Evolutionary conservation across 2,329 filamentous ascomycete species (phyloP).

Genomic region (Torrubiella hemipterigena): DNA sequence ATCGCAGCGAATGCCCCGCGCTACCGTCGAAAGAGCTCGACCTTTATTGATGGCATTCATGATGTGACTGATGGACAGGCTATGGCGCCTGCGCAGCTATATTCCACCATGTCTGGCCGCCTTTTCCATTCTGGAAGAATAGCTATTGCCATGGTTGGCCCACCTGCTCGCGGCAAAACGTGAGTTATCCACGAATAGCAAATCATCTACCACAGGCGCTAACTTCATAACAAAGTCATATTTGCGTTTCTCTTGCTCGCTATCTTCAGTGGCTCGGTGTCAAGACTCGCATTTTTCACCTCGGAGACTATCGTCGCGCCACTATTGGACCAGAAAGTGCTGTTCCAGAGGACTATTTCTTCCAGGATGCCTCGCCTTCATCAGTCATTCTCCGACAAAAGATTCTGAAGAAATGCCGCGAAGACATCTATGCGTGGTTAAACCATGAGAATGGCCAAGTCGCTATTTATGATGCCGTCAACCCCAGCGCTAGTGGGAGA

Average conservation of each 20-base stretch:
- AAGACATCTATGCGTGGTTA: constrained; percentile 93
- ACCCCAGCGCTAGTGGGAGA: constrained; percentile 73
- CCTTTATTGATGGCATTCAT: constrained; percentile 94
- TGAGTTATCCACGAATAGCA: constrained; percentile 27
- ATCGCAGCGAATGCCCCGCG: constrained; percentile 82
- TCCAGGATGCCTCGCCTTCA: constrained; percentile 81
- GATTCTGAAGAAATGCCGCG: constrained; percentile 92
- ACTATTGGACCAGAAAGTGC: constrained; percentile 74
- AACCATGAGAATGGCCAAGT: constrained; percentile 97
- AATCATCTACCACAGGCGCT: no score
- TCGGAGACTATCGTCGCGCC: constrained; percentile 90
- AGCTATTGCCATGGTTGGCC: constrained; percentile 90
- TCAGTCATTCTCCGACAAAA: constrained; percentile 93
- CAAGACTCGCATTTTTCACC: constrained; percentile 94
- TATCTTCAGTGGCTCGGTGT: constrained; percentile 96
- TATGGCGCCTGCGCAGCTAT: constrained; percentile 89
- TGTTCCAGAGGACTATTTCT: constrained; percentile 96
- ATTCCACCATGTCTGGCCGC: constrained; percentile 94
- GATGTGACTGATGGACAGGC: constrained; percentile 72
- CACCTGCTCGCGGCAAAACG: constrained; percentile 93
- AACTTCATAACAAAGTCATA: no score
- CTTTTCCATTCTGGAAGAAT: constrained; percentile 96
- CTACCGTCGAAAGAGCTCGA: constrained; percentile 86
- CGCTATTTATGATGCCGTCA: constrained; percentile 96
- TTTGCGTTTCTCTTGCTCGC: constrained; percentile 86